A percentile compares a stretch with the other conserved stretches of the same genome.
Conservation (phyloP, 2,329 filamentous ascomycete genomes). For the Penicillium sp. region DNA sequence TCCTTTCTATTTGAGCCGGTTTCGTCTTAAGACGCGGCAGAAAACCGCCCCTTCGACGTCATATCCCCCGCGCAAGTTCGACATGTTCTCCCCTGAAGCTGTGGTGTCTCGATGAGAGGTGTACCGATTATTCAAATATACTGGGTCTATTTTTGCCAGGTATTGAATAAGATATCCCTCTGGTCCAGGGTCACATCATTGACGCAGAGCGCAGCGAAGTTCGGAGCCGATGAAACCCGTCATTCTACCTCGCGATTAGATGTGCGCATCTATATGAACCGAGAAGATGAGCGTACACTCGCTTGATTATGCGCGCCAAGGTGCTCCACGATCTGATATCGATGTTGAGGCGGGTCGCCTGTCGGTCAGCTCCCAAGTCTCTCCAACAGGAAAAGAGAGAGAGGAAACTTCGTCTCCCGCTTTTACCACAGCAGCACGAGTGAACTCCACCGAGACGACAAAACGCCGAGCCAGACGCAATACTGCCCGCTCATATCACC, state of each 20-base stretch:
- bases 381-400: conserved; percentile 20
- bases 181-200: background rate
- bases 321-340: conserved; percentile 15
- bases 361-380: conserved; percentile 17
- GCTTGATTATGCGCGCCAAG: conserved; percentile 31
- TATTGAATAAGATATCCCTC: background rate
- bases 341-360: conserved; percentile 39
- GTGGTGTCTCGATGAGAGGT: conserved; percentile 4
- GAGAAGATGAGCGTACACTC: conserved; percentile 33
- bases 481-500: conserved; percentile 42
- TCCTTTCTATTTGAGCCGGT: background rate
- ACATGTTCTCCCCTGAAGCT: conserved; percentile 1
- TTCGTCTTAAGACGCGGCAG: background rate
- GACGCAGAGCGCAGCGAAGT: background rate
- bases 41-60: conserved; percentile 3
- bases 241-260: background rate
- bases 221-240: conserved; percentile 2
- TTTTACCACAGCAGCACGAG: conserved; percentile 24
- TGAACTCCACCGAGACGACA: conserved; percentile 34
- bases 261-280: background rate
- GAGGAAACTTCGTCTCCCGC: conserved; percentile 20
- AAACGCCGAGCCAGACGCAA: conserved; percentile 37
- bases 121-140: background rate
- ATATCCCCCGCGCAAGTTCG: background rate
- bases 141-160: background rate